These are phyloP conservation scores for Colletotrichum shisoi DNA, from an alignment of 2,329 filamentous ascomycete genomes.

Conservation along the genomic window DNA sequence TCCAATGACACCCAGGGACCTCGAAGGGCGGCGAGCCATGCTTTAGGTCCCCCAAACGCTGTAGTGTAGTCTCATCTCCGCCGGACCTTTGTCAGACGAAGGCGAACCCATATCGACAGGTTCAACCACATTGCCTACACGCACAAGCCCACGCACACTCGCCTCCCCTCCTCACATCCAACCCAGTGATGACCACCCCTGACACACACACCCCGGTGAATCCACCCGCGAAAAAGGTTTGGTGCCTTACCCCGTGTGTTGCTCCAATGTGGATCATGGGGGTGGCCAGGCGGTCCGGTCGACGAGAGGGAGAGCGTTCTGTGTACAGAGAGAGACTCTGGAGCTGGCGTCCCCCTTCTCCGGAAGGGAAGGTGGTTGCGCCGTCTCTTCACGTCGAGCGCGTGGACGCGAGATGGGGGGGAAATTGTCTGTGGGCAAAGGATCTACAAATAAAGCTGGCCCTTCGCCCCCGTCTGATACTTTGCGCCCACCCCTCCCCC, in stretches of 20 bases:
- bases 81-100: background rate
- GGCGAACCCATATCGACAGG: background rate
- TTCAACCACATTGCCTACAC: too few relatives aligned
- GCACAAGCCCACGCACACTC: conserved; percentile 3
- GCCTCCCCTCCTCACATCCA: conserved; percentile 5
- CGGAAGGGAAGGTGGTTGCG: conserved; percentile 29
- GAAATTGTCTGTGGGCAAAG: conserved; percentile 1
- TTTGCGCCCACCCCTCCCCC: background rate
- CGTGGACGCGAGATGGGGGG: conserved; percentile 9
- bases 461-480: background rate
- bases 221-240: conserved; percentile 20
- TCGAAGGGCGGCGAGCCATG: background rate
- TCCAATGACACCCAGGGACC: background rate
- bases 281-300: background rate
- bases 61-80: background rate
- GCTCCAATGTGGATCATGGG: conserved; percentile 22
- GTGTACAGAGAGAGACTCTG: background rate
- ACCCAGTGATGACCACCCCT: conserved; percentile 11
- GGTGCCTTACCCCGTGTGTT: conserved; percentile 15
- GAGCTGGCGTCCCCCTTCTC: background rate
- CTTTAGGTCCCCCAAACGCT: background rate
- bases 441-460: conserved; percentile 32
- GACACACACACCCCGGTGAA: conserved; percentile 17
- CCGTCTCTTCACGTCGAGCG: background rate
- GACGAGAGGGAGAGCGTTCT: background rate